phyloP scores from a whole-genome alignment of 352 stramenopile genomes.

The Thraustochytrium sp. region DNA sequence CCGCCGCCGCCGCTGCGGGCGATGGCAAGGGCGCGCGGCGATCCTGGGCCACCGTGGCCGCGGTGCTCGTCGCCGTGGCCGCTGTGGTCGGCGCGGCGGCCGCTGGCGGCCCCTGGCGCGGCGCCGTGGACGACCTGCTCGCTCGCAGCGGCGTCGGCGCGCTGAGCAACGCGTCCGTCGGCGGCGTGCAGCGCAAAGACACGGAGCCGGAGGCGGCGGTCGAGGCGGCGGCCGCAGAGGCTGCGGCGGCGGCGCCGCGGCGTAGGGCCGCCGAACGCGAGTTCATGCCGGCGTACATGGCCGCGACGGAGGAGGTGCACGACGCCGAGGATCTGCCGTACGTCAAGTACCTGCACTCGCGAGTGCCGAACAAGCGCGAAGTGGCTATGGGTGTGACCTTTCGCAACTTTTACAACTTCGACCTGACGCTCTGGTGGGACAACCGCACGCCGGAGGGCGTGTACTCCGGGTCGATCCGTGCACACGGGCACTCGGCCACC shows the following conservation, averaged over 20 bases:
- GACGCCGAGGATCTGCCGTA: conserved; percentile 15
- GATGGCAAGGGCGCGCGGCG: neutral
- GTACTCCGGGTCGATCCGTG: conserved; percentile 23
- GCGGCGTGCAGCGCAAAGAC: neutral
- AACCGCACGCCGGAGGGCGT: conserved; percentile 40
- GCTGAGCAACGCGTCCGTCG: too few relatives aligned
- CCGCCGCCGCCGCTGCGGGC: neutral
- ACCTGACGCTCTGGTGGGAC: conserved; percentile 43
- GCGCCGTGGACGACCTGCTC: too few relatives aligned
- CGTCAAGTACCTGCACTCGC: neutral
- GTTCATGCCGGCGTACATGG: conserved; percentile 11
- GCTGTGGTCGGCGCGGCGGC: neutral
- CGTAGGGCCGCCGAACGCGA: neutral
- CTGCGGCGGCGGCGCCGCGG: too few relatives aligned
- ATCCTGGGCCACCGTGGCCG: too few relatives aligned
- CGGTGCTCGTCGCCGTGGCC: neutral
- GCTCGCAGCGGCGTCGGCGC: too few relatives aligned
- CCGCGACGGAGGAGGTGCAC: neutral
- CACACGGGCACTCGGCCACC: neutral
- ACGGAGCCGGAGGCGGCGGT: neutral
- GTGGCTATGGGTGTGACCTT: conserved; percentile 43
- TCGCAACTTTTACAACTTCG: conserved; percentile 20
- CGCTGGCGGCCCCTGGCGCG: too few relatives aligned
- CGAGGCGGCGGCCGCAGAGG: neutral
- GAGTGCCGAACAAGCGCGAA: neutral